Evolutionary conservation across 192 early-diverging fungal species (phyloP).

Genomic region (Dimargaris xerosporica): DNA sequence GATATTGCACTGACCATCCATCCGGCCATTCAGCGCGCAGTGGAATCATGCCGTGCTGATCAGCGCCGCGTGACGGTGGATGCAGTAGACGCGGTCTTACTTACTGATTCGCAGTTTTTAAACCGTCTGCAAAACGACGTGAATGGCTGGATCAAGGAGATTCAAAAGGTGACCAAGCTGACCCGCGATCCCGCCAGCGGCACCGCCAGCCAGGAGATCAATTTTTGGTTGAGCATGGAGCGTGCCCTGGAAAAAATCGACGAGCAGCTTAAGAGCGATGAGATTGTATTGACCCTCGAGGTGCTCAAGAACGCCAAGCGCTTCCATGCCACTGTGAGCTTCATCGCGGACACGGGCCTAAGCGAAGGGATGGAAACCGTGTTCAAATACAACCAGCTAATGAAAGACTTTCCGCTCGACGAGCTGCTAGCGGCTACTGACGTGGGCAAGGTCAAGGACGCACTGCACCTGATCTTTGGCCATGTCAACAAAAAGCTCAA

Average conservation of each 20-base stretch:
- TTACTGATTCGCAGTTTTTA: constrained; percentile 71
- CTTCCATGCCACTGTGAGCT: constrained; percentile 94
- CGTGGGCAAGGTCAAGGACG: constrained; percentile 59
- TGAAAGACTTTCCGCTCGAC: constrained; percentile 97
- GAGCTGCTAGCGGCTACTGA: constrained; percentile 94
- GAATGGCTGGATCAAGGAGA: constrained; percentile 98
- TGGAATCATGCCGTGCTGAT: constrained; percentile 50
- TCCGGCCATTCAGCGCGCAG: constrained; percentile 56
- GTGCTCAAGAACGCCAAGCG: constrained; percentile 93
- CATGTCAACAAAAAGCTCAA: constrained; percentile 98
- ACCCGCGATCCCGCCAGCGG: constrained; percentile 81
- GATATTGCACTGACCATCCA: constrained; percentile 77
- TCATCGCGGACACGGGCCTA: constrained; percentile 92
- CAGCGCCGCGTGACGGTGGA: constrained; percentile 54
- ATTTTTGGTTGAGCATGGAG: constrained; percentile 99
- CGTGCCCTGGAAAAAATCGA: constrained; percentile 82
- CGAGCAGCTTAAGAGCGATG: constrained; percentile 84
- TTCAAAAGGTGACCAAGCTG: constrained; percentile 96
- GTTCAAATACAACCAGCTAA: constrained; percentile 87
- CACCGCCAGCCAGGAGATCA: constrained; percentile 93
- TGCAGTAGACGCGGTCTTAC: constrained; percentile 46
- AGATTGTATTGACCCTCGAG: constrained; percentile 80
- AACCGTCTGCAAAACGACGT: constrained; percentile 93
- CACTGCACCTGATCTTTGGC: constrained; percentile 70
- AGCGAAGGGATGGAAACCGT: constrained; percentile 90